phyloP scores from a whole-genome alignment of 1,284 basidiomycete species.

The Trametes pubescens region DNA sequence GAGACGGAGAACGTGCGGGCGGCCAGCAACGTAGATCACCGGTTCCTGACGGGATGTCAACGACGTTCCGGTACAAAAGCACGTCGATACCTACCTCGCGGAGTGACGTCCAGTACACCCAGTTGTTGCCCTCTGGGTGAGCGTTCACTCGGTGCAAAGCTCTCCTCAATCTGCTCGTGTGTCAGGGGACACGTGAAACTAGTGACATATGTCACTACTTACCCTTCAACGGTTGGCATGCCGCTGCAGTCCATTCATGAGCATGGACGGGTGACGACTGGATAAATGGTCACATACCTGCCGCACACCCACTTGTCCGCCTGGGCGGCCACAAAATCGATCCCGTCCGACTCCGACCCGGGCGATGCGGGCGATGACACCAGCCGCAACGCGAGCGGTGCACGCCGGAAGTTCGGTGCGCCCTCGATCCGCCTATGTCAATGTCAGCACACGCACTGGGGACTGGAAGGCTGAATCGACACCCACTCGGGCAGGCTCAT shows the following conservation, averaged over 20 bases:
- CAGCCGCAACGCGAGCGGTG: conserved; percentile 69
- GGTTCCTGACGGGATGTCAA: conserved; percentile 72
- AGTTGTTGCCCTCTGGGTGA: conserved; percentile 73
- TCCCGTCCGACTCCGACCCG: conserved; percentile 37
- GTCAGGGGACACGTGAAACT: not conserved
- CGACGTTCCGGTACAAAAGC: conserved; percentile 5
- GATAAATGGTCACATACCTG: conserved; percentile 57
- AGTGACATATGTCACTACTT: conserved; percentile 30
- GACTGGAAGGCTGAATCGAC: not conserved
- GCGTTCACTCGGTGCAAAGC: conserved; percentile 87
- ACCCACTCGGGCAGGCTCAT: conserved; percentile 91
- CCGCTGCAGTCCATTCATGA: conserved; percentile 56
- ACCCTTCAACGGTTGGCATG: conserved; percentile 92
- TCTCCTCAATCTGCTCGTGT: conserved; percentile 69
- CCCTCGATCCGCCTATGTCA: conserved; percentile 85
- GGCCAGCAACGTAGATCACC: conserved; percentile 89
- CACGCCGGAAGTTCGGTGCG: conserved; percentile 89
- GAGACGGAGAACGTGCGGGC: conserved; percentile 94
- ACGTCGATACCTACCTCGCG: conserved; percentile 67
- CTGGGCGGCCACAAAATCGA: conserved; percentile 49
- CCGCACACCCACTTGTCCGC: conserved; percentile 83
- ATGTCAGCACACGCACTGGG: not conserved
- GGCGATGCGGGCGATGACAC: conserved; percentile 45
- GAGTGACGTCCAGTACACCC: conserved; percentile 90
- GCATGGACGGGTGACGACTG: not conserved